These are phyloP conservation scores for Peterozyma xylosa DNA, from an alignment of 805 yeast genomes.

Conservation along the genomic window DNA sequence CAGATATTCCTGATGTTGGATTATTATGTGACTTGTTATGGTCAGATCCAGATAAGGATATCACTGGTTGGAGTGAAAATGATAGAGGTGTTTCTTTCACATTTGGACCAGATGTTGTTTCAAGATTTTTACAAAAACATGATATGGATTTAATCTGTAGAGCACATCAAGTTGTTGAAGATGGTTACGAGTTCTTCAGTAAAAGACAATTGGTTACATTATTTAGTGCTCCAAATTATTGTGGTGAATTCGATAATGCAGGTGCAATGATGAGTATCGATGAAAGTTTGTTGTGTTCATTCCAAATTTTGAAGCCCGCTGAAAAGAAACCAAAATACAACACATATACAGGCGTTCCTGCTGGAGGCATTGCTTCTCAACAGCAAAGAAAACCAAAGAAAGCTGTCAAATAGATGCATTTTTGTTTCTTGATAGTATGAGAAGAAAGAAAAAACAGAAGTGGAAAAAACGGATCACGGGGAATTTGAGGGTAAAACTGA, in stretches of 20 bases:
- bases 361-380: conserved; percentile 52
- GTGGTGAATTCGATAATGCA: conserved; percentile 98
- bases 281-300: conserved; percentile 90
- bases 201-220: conserved; percentile 94
- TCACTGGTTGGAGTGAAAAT: conserved; percentile 66
- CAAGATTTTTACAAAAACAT: conserved; percentile 91
- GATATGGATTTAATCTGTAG: conserved; percentile 97
- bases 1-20: conserved; percentile 79
- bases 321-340: conserved; percentile 79
- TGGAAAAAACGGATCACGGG: too few species aligned
- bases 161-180: conserved; percentile 99
- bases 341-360: conserved; percentile 19
- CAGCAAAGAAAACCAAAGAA: conserved; percentile 40
- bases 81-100: conserved; percentile 81
- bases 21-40: conserved; percentile 70
- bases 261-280: conserved; percentile 99
- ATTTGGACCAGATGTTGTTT: conserved; percentile 97
- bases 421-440: neutral
- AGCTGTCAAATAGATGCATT: conserved; percentile 30
- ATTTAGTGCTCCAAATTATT: conserved; percentile 95
- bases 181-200: conserved; percentile 95
- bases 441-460: too few species aligned
- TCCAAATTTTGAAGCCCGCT: conserved; percentile 95
- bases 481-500: too few species aligned
- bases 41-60: conserved; percentile 69